Percentiles rank a stretch among this genome's conserved stretches.
Conservation (phyloP, 257 asterid species). For the Nicotiana sylvestris region DNA sequence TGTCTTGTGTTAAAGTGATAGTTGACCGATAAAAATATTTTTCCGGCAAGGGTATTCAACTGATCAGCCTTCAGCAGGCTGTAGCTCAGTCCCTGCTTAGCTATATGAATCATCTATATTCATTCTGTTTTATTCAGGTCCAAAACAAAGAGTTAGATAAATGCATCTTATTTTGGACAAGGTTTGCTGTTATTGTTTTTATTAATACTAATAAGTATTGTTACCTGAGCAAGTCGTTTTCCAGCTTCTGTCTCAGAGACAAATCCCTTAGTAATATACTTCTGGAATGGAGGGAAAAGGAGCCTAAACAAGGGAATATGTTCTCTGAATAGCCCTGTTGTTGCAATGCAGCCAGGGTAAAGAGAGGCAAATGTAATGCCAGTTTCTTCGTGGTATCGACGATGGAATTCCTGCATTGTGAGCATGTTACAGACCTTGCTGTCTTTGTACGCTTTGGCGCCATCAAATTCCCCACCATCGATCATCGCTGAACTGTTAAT, state of each 20-base stretch:
- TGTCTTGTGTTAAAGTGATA: neutral
- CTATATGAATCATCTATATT: neutral
- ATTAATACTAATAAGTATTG: neutral
- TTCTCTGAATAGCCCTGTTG: constrained; percentile 88
- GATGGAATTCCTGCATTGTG: constrained; percentile 91
- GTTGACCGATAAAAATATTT: neutral
- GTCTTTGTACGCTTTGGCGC: constrained; percentile 96
- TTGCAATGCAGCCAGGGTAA: constrained; percentile 95
- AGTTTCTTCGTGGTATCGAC: constrained; percentile 80
- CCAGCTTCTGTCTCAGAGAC: constrained; percentile 93
- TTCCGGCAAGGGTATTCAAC: neutral
- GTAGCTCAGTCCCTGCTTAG: neutral
- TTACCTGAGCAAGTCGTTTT: constrained; percentile 85
- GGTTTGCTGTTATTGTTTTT: neutral
- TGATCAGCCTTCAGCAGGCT: neutral
- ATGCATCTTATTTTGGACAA: neutral
- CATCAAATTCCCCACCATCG: constrained; percentile 88
- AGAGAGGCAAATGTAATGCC: constrained; percentile 86
- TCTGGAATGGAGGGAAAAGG: constrained; percentile 89
- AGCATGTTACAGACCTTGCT: constrained; percentile 99
- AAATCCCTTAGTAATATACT: constrained; percentile 79
- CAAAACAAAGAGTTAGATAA: neutral
- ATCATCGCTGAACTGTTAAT: constrained; percentile 76
- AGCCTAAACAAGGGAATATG: constrained; percentile 80
- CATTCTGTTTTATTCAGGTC: neutral